Evolutionary conservation across 1,139 yeast species (phyloP), one percentile per base, ranked within the genome.

Genomic region (Suhomyces wounanorum): DNA sequence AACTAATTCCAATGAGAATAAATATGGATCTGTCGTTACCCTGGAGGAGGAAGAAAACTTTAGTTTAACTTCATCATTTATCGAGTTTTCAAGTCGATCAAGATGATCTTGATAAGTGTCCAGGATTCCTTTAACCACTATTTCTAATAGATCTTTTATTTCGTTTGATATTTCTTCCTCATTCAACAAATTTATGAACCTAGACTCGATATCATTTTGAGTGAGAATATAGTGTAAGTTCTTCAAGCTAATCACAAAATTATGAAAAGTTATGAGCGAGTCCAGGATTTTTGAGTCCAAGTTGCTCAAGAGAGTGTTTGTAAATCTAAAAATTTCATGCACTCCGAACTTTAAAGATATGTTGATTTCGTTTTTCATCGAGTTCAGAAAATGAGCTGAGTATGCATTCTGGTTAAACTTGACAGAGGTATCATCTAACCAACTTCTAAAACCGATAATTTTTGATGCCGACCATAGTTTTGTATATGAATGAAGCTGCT

Each of bases 381-480:
- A 44, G 5, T 47, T 43, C 6, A 52, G 51, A 17, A 51, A 26
- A 11, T 42, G 47, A 14, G 48, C 44, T 2, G 50, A 28, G 25
- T 56, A 55, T 1, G 47, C 48, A 2, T 53, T 49, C 11, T 55
- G 57, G 31, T 53, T 49, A 39, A 59, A 57, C 1, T 14, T 10
- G 9, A 52, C 41, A 0, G 18, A 40, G 5, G 58, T 61, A 25
- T 54, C 57, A 8, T 62, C 64, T 37, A 69, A 57, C 77, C 77
- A 70, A 49, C 64, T 56, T 41, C 62, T 62, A 51, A 64, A 67
- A 2, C 76, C 75, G 41, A 72, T 54, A 23, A 68, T 50, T 14
- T 62, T 63, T 0, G 64, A 55, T 0, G 69, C 62, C 10, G 59
- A 59, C 79, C 79, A 74, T 1, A 63, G 54, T 33, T 57, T 55